Evolutionary conservation across 352 stramenopile genomes (phyloP), one percentile per base, ranked within the genome.

Genomic region (Saprolegnia parasitica): DNA sequence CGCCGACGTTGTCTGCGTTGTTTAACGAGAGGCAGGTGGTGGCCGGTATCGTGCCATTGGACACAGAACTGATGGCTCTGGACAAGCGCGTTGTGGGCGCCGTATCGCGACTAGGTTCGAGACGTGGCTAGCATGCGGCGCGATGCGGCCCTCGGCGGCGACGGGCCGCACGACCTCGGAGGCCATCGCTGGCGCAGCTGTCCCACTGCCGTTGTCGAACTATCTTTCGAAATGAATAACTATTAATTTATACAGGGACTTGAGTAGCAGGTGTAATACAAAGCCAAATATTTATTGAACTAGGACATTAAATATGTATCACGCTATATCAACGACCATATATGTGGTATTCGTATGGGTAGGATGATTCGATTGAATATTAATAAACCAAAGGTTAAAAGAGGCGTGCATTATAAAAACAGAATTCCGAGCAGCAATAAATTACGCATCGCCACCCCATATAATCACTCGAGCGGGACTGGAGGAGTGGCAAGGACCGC

Each of bases 221-320:
- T 60, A 60, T 60, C 52, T 40, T 60, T 60, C 52, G 52, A 60
- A 60, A 60, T 60, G 52, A 60, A 60, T 60, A 60, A 60, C 11
- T 60, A 60, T 60, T 40, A 60, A 35, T 60, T 60, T 18, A 15
- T 20, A 60, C 11, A 60, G 52, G 42, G 18, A 49, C 13, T 10
- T 4, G 10, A n/a, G 42, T 15, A 21, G 52, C 35, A 60, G 13
- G 13, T 60, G 35, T 20, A 60, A 26, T 42, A 60, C 10, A 26
- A 60, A 26, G 4, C 3, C 11, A 4, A 13, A 24, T 26, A 26
- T n/a, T 49, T 49, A 49, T 49, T 49, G 42, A 15, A n/a, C 1
- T 15, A 15, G 1, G 11, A 49, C 10, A 11, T 49, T 49, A 35
- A 35, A 35, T 35, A 35, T 5, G 2, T 35, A 35, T 5, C 2